Conservation (phyloP, 495 filamentous ascomycete species). For the Daldinia childiae region DNA sequence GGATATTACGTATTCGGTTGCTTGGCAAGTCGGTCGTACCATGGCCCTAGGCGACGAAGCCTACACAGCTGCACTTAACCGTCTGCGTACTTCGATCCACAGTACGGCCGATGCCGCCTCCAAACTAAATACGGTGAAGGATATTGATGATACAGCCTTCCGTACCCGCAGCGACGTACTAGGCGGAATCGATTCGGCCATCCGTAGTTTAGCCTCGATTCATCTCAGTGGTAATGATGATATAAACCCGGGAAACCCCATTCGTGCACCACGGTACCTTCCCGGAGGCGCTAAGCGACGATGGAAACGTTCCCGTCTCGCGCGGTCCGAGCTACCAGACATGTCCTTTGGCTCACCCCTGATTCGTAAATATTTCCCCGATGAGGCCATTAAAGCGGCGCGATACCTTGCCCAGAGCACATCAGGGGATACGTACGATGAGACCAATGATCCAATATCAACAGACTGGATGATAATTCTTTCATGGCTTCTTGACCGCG, state of each 20-base stretch:
- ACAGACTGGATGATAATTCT: slow-evolving; percentile 51
- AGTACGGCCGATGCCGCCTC: background rate
- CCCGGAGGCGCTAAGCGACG: slow-evolving; percentile 19
- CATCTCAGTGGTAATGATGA: slow-evolving; percentile 21
- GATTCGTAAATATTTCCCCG: slow-evolving; percentile 4
- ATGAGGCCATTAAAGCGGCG: slow-evolving; percentile 17
- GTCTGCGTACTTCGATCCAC: background rate
- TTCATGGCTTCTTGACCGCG: slow-evolving; percentile 50
- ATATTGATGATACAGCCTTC: background rate
- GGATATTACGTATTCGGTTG: slow-evolving; percentile 58
- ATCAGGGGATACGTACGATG: slow-evolving; percentile 44
- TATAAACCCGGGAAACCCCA: background rate
- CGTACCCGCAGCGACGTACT: slow-evolving; percentile 4
- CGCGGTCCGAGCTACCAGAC: slow-evolving; percentile 1
- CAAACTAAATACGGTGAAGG: background rate
- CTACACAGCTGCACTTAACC: background rate
- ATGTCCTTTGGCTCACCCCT: background rate
- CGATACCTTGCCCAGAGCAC: slow-evolving; percentile 14
- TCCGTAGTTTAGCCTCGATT: slow-evolving; percentile 15
- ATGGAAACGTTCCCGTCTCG: slow-evolving; percentile 22
- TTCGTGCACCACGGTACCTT: background rate
- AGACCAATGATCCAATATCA: slow-evolving; percentile 39
- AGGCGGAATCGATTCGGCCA: background rate
- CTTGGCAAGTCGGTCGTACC: slow-evolving; percentile 58
- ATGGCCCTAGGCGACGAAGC: slow-evolving; percentile 42